A percentile compares a stretch with the other conserved stretches of the same genome.
These are phyloP conservation scores for Fusarium anguioides DNA, from an alignment of 2,329 filamentous ascomycete species.

Conservation along the genomic window DNA sequence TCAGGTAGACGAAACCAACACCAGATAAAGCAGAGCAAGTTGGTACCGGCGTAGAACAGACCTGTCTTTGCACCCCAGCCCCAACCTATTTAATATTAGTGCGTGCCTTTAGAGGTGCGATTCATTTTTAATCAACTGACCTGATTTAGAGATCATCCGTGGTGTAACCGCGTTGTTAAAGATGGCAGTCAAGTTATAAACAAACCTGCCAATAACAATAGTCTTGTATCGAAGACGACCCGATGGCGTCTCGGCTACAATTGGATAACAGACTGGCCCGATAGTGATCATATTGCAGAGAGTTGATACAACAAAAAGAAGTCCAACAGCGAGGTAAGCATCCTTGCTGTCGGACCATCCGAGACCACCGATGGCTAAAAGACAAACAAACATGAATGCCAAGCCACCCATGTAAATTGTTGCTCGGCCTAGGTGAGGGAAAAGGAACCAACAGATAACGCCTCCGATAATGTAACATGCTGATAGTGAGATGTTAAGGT, in stretches of 20 bases:
- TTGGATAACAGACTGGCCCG: slow-evolving; percentile 52
- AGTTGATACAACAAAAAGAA: slow-evolving; percentile 48
- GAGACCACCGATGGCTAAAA: slow-evolving; percentile 39
- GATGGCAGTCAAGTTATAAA: slow-evolving; percentile 57
- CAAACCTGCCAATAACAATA: slow-evolving; percentile 56
- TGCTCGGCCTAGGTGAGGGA: slow-evolving; percentile 53
- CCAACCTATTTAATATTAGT: neutral
- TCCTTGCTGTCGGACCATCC: slow-evolving; percentile 11
- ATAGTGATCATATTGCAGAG: slow-evolving; percentile 51
- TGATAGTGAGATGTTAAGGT: slow-evolving; percentile 54
- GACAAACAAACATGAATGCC: slow-evolving; percentile 53
- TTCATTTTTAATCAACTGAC: no score
- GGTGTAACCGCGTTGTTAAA: slow-evolving; percentile 53
- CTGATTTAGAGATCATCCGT: no score
- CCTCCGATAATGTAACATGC: slow-evolving; percentile 55
- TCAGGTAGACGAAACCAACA: slow-evolving; percentile 47
- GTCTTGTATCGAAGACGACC: slow-evolving; percentile 59
- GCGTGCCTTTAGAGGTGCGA: no score
- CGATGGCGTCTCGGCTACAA: slow-evolving; percentile 55
- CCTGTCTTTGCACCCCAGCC: slow-evolving; percentile 54
- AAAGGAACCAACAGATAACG: slow-evolving; percentile 54
- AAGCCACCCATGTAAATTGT: slow-evolving; percentile 56
- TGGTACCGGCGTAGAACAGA: slow-evolving; percentile 48
- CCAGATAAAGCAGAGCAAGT: slow-evolving; percentile 54
- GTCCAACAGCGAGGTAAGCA: slow-evolving; percentile 22